Evolutionary conservation across 805 yeast species (phyloP), one percentile per base, ranked within the genome.

Genomic region (Candida glaebosa): DNA sequence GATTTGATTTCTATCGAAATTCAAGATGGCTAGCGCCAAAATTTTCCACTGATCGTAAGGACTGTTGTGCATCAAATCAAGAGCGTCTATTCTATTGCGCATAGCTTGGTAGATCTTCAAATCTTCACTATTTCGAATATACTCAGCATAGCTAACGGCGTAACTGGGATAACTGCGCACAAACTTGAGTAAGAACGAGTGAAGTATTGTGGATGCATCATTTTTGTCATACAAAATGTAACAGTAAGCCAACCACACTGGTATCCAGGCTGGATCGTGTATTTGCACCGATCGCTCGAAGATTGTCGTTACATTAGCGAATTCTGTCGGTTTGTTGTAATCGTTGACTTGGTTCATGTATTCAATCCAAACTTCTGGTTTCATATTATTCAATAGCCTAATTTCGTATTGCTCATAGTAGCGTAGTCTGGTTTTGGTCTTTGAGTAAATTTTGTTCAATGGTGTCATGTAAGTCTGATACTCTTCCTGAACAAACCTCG

Each of bases 401-500:
- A 56, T 20, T 51, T 73, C 78, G 52, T 56, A 54, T 15, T 42
- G 44, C 37, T 75, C 81, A 32, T 64, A 55, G 30, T 65, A 50
- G 9, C 54, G 47, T 38, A 51, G 60, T 18, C 40, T 40, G 22
- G 49, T 50, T 31, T 57, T 60, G 0, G 76, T 64, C 10, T 44
- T 40, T 4, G 55, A 47, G 41, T 64, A 62, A 0, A 63, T 39
- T 19, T 53, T 56, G 34, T 61, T 62, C 1, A 75, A 76, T 0
- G 39, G n/a, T 5, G 48, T 40, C 71, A 79, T 67, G 17, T 57
- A 54, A 0, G 39, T 30, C 1, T 60, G 62, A 44, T 76, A 76
- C 3, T 58, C 36, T 1, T 49, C 49, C 0, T 55, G 39, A 17
- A 48, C 55, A 34, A 60, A 31, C 2, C 41, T 28, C 1, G 78